Base-by-base conservation (phyloP, 352 stramenopile species). In the Globisporangium uncinulatum region DNA sequence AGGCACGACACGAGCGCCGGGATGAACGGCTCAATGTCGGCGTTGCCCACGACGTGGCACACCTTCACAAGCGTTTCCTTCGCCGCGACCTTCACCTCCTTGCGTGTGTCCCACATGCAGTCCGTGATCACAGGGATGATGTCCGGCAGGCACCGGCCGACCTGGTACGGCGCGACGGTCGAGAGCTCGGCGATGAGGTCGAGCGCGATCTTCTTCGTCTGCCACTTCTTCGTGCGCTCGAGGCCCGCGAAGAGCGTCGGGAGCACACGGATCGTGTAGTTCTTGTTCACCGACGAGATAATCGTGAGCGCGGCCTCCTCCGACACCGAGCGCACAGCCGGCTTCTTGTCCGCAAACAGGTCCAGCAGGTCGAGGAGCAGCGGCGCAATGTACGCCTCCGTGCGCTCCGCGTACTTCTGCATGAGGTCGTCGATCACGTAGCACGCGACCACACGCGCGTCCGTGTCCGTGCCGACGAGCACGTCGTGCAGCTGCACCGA, bases 21-120 rank as follows among this genome's bases (percentile, higher is more conserved):
- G 51, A 98, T 99, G 82, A 99, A 99, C 59, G 98, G 96, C 77
- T 99, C 96, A 65, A 99, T 98, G 86, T 99, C 97, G 64, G 89
- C 91, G 94, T 99, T 99, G 67, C 94, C 96, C 58, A 99, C 98
- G 24, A 98, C 94, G 59, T 97, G 88, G 69, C 97, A 97, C 7
- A 97, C 90, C 65, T 89, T 91, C 52, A 87, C 92, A 89, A 99
- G 98, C 43, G 97, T 97, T 10, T 84, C 82, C 56, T 94, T 97
- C 24, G 96, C 89, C 37, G 95, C 95, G 14, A 86, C 67, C 86
- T 98, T 98, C 37, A 99, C 95, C 67, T 99, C 93, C 74, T 98
- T 98, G 75, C 98, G 98, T 11, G 96, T 99, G 76, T 99, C 97
- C 90, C 95, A 98, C 90, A 99, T 99, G 73, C 92, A 98, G 48